phyloP scores from a whole-genome alignment of 2,329 filamentous ascomycete species.

The Penicillium sp. region DNA sequence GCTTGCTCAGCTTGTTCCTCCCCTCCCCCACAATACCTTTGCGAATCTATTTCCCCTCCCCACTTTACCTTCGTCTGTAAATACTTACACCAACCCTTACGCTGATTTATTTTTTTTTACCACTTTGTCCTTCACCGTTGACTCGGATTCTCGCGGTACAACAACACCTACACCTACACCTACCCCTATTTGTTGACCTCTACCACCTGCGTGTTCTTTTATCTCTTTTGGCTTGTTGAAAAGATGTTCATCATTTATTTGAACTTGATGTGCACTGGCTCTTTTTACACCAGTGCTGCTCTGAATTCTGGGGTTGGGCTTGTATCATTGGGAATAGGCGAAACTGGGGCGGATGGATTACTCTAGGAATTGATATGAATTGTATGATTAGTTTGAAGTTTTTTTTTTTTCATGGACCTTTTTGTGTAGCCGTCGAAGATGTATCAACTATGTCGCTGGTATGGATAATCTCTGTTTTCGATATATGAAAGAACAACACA shows the following conservation, averaged over 20 bases:
- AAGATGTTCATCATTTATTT: conserved; percentile 15
- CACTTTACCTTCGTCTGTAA: conserved; percentile 29
- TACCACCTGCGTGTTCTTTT: conserved; percentile 18
- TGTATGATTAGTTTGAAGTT: conserved; percentile 30
- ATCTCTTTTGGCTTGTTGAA: conserved; percentile 8
- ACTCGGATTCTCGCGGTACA: conserved; percentile 15
- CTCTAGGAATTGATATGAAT: conserved; percentile 29
- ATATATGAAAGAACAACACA: no score
- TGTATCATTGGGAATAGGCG: conserved; percentile 24
- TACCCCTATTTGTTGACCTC: neutral
- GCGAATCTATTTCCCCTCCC: neutral
- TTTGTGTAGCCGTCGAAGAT: neutral
- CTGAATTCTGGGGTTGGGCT: conserved; percentile 14
- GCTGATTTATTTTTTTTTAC: conserved; percentile 20
- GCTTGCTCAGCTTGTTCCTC: neutral
- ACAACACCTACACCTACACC: neutral
- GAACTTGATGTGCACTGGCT: conserved; percentile 23
- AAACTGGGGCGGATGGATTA: conserved; percentile 20
- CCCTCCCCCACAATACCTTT: neutral
- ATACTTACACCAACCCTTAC: conserved; percentile 26
- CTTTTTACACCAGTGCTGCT: conserved; percentile 17
- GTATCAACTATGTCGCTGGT: neutral
- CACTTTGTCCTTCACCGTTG: conserved; percentile 11
- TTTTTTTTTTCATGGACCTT: neutral
- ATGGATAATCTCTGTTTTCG: no score